phyloP scores from a whole-genome alignment of 1,284 basidiomycete species.

The Apiotrichum sp. region DNA sequence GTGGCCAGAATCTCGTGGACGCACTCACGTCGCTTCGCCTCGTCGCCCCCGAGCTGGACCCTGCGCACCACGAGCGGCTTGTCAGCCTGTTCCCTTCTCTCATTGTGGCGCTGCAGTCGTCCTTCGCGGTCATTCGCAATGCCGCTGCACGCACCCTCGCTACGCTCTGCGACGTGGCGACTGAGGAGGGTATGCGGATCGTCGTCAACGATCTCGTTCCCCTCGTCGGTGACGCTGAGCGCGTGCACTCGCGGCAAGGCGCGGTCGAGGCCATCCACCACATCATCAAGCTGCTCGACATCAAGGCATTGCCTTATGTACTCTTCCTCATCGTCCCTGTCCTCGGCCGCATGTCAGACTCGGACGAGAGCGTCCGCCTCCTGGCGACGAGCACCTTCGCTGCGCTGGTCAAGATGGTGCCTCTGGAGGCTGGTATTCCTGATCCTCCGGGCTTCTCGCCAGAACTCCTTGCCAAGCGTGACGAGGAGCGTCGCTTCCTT shows the following conservation, averaged over 20 bases:
- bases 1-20: conserved; percentile 91
- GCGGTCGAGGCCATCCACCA: conserved; percentile 84
- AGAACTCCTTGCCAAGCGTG: conserved; percentile 79
- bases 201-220: conserved; percentile 84
- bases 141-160: conserved; percentile 81
- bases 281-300: conserved; percentile 87
- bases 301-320: conserved; percentile 93
- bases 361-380: conserved; percentile 82
- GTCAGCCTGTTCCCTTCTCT: conserved; percentile 69
- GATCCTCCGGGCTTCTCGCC: conserved; percentile 89
- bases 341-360: conserved; percentile 94
- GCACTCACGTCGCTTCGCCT: conserved; percentile 83
- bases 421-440: conserved; percentile 92
- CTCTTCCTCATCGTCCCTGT: conserved; percentile 96
- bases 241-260: conserved; percentile 78
- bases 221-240: conserved; percentile 70
- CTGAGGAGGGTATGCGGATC: conserved; percentile 75
- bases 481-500: conserved; percentile 85
- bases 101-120: conserved; percentile 68
- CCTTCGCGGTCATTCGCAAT: conserved; percentile 81
- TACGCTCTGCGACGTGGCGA: conserved; percentile 78
- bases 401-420: conserved; percentile 97
- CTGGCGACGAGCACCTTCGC: conserved; percentile 96
- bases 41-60: conserved; percentile 68
- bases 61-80: conserved; percentile 64